These are phyloP conservation scores for Plantago elongata DNA, from an alignment of 257 asterid species.

Conservation along the genomic window DNA sequence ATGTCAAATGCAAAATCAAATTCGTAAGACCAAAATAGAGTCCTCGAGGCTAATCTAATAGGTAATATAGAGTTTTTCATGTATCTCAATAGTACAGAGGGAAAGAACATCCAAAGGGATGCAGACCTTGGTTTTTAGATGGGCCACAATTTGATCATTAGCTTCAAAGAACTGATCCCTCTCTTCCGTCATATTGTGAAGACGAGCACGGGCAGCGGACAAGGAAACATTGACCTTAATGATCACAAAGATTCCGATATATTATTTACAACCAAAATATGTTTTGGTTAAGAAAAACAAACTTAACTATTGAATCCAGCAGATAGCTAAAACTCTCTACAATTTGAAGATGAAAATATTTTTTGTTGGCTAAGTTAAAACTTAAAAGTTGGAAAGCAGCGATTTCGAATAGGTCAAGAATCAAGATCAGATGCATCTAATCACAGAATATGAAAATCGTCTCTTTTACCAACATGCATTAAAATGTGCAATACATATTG, in stretches of 20 bases:
- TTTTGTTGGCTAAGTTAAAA: background rate
- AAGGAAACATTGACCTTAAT: slow-evolving; percentile 75
- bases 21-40: slow-evolving; percentile 6
- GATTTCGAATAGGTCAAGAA: too few relatives aligned
- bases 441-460: too few relatives aligned
- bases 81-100: slow-evolving; percentile 8
- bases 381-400: background rate
- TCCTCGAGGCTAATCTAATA: slow-evolving; percentile 10
- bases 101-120: slow-evolving; percentile 1
- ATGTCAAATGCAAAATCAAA: slow-evolving; percentile 1
- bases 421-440: too few relatives aligned
- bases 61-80: slow-evolving; percentile 8
- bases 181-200: slow-evolving; percentile 77
- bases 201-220: slow-evolving; percentile 83
- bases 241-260: slow-evolving; percentile 19
- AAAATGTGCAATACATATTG: too few relatives aligned
- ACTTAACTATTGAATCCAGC: background rate
- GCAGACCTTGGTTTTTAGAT: slow-evolving; percentile 73
- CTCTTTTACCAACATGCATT: too few relatives aligned
- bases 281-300: slow-evolving; percentile 3
- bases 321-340: background rate
- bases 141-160: slow-evolving; percentile 90
- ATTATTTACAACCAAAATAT: slow-evolving; percentile 15
- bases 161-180: slow-evolving; percentile 98
- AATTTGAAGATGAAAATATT: slow-evolving; percentile 8